Conservation (phyloP, 805 yeast genomes). For the Saccharomycopsis javanensis region DNA sequence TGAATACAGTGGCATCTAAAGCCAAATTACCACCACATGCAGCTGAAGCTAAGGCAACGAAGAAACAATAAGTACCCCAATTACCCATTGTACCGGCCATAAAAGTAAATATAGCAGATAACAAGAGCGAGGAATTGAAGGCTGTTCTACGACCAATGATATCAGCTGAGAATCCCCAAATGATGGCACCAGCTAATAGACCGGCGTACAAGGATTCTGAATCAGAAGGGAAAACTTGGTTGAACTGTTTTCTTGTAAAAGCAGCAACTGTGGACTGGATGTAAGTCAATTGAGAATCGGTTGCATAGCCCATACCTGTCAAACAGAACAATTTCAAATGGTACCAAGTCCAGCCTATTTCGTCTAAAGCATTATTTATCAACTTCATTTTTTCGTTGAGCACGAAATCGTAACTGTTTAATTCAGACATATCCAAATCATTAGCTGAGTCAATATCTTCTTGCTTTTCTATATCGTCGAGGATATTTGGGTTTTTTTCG, state of each 20-base stretch:
- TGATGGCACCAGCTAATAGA: conserved; percentile 41
- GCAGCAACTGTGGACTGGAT: conserved; percentile 38
- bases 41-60: conserved; percentile 35
- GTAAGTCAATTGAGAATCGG: conserved; percentile 42
- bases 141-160: conserved; percentile 44
- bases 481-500: not conserved
- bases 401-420: conserved; percentile 26
- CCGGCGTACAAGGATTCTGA: conserved; percentile 42
- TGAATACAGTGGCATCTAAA: conserved; percentile 42
- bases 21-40: conserved; percentile 52
- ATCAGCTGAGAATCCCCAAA: conserved; percentile 50
- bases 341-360: conserved; percentile 49
- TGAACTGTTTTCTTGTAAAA: conserved; percentile 40
- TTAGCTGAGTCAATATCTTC: not conserved
- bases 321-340: conserved; percentile 40
- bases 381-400: conserved; percentile 33
- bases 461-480: conserved; percentile 1
- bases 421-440: conserved; percentile 12
- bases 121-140: conserved; percentile 39
- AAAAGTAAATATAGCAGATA: conserved; percentile 43
- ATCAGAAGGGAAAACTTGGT: conserved; percentile 34
- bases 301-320: conserved; percentile 49
- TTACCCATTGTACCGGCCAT: conserved; percentile 43
- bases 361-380: conserved; percentile 44
- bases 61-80: conserved; percentile 41